Percentiles rank a stretch among this genome's conserved stretches.
Evolutionary conservation across 306 rosid species (phyloP).

Genomic region (Dalbergia oliveri): DNA sequence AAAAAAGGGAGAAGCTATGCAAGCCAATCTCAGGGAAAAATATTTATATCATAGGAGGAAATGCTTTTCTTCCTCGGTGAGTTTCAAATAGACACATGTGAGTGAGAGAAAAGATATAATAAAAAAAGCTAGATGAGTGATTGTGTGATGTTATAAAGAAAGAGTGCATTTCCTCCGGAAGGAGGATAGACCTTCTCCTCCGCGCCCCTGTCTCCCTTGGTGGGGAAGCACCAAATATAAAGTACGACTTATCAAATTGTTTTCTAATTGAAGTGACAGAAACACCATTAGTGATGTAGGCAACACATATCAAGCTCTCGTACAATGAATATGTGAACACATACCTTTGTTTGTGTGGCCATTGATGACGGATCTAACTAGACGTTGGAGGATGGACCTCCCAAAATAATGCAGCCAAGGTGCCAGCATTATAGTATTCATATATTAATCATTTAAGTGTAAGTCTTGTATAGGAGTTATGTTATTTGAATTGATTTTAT

Average conservation of each 20-base stretch:
- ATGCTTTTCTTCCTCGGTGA: no score
- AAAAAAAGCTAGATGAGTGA: no score
- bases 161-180: no score
- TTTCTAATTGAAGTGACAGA: not conserved
- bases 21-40: not conserved
- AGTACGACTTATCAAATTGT: not conserved
- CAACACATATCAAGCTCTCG: not conserved
- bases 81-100: no score
- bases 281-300: not conserved
- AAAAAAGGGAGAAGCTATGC: not conserved
- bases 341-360: conserved; percentile 14
- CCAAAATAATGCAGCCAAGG: not conserved
- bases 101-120: no score
- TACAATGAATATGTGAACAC: not conserved
- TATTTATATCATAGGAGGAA: no score
- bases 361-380: conserved; percentile 62
- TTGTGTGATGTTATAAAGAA: no score
- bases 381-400: conserved; percentile 43
- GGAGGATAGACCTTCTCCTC: no score
- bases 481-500: no score
- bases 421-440: no score
- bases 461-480: no score
- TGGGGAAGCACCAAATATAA: not conserved
- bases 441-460: no score
- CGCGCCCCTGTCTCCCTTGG: not conserved